Percentiles rank a stretch among this genome's conserved stretches.
phyloP scores from a whole-genome alignment of 2,329 filamentous ascomycete genomes.

The Coleophoma cylindrospora region DNA sequence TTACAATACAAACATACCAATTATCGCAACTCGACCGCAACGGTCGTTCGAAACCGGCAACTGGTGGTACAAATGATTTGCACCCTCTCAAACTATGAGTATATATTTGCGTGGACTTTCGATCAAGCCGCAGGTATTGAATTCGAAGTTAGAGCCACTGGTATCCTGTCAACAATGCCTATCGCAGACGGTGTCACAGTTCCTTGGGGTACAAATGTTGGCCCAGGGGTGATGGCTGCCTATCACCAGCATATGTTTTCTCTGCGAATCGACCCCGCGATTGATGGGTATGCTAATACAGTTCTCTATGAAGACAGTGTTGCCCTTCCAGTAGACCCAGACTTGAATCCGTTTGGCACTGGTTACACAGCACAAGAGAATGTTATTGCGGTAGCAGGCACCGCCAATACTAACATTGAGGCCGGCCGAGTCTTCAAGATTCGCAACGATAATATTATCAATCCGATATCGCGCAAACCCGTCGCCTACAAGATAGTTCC shows the following conservation, averaged over 20 bases:
- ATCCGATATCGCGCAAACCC: conserved; percentile 46
- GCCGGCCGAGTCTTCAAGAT: conserved; percentile 53
- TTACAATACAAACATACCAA: conserved; percentile 68
- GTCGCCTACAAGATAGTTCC: conserved; percentile 52
- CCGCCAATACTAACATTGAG: conserved; percentile 40
- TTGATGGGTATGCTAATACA: conserved; percentile 50
- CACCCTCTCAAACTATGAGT: conserved; percentile 69
- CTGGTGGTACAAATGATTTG: conserved; percentile 66
- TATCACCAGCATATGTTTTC: conserved; percentile 78
- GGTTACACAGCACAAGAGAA: conserved; percentile 45
- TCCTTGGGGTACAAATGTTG: conserved; percentile 63
- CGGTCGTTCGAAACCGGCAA: conserved; percentile 58
- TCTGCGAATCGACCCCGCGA: conserved; percentile 56
- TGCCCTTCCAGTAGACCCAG: conserved; percentile 49
- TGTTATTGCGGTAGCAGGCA: conserved; percentile 37
- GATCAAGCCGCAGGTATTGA: conserved; percentile 64
- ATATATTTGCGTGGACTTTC: conserved; percentile 68
- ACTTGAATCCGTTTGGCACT: conserved; percentile 44
- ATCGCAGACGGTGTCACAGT: conserved; percentile 61
- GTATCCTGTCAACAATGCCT: conserved; percentile 62
- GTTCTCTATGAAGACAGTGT: conserved; percentile 54
- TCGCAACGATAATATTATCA: conserved; percentile 44
- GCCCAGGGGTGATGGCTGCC: conserved; percentile 63
- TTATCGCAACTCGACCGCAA: conserved; percentile 57
- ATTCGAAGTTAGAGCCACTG: conserved; percentile 65